A percentile compares a stretch with the other conserved stretches of the same genome.
phyloP scores from a whole-genome alignment of 768 basidiomycete species.

The Tulasnella sp. region DNA sequence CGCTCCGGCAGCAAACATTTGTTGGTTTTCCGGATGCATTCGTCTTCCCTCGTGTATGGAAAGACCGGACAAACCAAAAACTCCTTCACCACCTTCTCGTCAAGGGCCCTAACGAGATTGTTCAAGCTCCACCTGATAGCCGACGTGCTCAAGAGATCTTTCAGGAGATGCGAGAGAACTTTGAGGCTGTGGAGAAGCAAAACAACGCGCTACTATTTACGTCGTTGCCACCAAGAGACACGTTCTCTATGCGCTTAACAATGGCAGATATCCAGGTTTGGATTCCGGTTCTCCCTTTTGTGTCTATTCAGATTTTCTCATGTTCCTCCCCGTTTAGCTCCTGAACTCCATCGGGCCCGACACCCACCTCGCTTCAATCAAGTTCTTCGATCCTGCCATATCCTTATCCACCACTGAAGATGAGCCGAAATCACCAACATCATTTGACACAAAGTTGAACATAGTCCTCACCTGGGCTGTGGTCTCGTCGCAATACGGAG shows the following conservation, averaged over 20 bases:
- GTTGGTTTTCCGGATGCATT: constrained; percentile 64
- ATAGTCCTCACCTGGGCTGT: constrained; percentile 72
- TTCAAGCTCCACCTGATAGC: constrained; percentile 25
- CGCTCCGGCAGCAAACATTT: constrained; percentile 44
- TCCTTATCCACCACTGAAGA: background rate
- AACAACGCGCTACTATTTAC: constrained; percentile 75
- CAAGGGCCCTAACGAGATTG: constrained; percentile 27
- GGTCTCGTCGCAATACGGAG: constrained; percentile 69
- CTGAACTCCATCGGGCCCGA: constrained; percentile 64
- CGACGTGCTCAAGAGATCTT: constrained; percentile 32
- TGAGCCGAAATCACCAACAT: constrained; percentile 20
- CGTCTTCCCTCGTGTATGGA: constrained; percentile 62
- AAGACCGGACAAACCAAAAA: constrained; percentile 31
- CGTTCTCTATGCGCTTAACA: constrained; percentile 31
- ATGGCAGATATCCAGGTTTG: constrained; percentile 44
- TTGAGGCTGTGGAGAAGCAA: constrained; percentile 58
- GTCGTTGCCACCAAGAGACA: constrained; percentile 45
- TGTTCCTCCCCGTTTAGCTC: constrained; percentile 34
- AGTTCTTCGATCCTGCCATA: constrained; percentile 46
- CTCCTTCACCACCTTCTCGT: constrained; percentile 40
- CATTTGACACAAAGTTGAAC: constrained; percentile 59
- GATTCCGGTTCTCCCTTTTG: constrained; percentile 21
- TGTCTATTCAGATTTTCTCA: constrained; percentile 20
- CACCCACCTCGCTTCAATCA: constrained; percentile 46
- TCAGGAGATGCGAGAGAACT: constrained; percentile 38